Conservation (phyloP, 345 rosid genomes). For the Citrus unshiu region DNA sequence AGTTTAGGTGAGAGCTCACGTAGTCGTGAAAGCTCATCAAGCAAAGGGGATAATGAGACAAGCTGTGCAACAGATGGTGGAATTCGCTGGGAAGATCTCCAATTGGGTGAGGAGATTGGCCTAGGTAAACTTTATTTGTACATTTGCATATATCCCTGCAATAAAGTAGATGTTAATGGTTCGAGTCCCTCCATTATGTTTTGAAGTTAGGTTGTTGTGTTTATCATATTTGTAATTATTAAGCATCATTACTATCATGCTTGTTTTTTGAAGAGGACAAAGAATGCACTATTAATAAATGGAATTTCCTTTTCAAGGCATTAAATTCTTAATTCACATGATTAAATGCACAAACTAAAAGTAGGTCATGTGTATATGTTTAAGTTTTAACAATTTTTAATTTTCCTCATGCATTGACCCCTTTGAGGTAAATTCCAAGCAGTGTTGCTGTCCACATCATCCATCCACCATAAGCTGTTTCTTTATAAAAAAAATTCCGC, state of each 20-base stretch:
- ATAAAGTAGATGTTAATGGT: background rate
- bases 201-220: background rate
- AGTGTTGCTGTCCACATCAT: background rate
- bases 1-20: constrained; percentile 31
- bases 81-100: constrained; percentile 75
- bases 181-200: background rate
- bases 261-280: background rate
- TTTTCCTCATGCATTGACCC: background rate
- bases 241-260: background rate
- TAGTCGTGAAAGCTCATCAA: constrained; percentile 45
- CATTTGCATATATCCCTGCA: background rate
- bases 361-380: background rate
- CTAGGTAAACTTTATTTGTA: constrained; percentile 46
- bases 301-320: background rate
- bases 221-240: background rate
- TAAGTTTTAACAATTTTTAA: background rate
- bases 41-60: constrained; percentile 42
- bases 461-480: background rate
- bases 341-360: background rate
- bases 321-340: background rate
- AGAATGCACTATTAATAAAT: background rate
- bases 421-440: background rate
- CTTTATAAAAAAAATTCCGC: background rate
- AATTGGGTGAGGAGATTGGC: constrained; percentile 70
- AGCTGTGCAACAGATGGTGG: constrained; percentile 39